Conservation (phyloP, 1,284 basidiomycete species). For the Ceratobasidium sp. region DNA sequence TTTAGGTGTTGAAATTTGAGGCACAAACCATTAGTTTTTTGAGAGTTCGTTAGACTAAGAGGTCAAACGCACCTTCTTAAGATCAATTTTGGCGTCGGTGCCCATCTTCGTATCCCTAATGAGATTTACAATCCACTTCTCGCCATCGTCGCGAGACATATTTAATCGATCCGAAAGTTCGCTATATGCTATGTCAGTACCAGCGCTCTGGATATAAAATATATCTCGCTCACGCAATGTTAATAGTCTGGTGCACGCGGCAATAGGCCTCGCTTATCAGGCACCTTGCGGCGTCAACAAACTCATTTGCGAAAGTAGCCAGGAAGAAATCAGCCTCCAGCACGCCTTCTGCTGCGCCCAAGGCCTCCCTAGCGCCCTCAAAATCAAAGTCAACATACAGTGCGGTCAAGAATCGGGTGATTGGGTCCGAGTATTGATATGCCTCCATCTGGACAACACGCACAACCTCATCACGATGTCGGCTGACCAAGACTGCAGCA, state of each 20-base stretch:
- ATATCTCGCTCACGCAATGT: constrained; percentile 79
- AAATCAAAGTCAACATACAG: constrained; percentile 95
- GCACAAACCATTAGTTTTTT: constrained; percentile 1
- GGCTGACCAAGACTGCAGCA: constrained; percentile 90
- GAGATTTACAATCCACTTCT: constrained; percentile 99
- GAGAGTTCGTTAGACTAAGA: not conserved
- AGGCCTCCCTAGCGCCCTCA: constrained; percentile 86
- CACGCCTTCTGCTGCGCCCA: constrained; percentile 84
- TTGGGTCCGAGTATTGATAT: constrained; percentile 94
- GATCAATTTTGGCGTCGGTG: constrained; percentile 95
- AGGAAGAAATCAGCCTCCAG: constrained; percentile 96
- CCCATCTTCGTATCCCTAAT: constrained; percentile 94
- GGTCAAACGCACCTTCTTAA: constrained; percentile 78
- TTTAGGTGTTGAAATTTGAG: constrained; percentile 41
- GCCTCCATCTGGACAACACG: constrained; percentile 93
- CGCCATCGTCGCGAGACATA: constrained; percentile 91
- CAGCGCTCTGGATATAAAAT: too few relatives aligned
- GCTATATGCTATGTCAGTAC: constrained; percentile 58
- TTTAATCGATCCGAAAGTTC: constrained; percentile 95
- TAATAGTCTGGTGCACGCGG: constrained; percentile 95
- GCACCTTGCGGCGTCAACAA: constrained; percentile 95
- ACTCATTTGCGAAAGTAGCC: constrained; percentile 88
- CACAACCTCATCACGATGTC: constrained; percentile 89
- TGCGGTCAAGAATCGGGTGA: constrained; percentile 93
- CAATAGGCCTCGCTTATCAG: constrained; percentile 98